Conservation (phyloP, 2,329 filamentous ascomycete genomes). For the Pseudocercospora eumusae region DNA sequence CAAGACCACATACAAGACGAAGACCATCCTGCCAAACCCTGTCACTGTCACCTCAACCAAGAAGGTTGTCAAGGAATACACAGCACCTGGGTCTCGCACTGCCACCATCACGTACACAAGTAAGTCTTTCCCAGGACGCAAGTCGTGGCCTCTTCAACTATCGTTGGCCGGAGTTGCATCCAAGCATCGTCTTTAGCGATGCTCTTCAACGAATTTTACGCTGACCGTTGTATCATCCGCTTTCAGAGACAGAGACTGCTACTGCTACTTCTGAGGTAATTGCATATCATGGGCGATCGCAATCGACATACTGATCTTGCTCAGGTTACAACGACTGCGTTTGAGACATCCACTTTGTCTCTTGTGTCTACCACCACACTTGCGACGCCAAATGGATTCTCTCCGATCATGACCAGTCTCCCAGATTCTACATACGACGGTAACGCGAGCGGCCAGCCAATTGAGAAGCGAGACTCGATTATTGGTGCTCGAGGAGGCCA, state of each 20-base stretch:
- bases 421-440: not conserved
- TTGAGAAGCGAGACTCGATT: not conserved
- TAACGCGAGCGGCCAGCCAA: not conserved
- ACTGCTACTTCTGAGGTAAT: not conserved
- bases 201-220: not conserved
- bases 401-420: not conserved
- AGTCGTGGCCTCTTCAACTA: not conserved
- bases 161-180: not conserved
- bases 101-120: not conserved
- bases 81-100: not conserved
- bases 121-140: not conserved
- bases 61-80: not conserved
- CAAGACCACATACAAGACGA: not conserved
- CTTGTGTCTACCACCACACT: not conserved
- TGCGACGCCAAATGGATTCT: not conserved
- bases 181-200: not conserved
- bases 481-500: not conserved
- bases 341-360: not conserved
- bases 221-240: not conserved
- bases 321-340: not conserved
- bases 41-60: not conserved
- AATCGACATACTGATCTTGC: not conserved
- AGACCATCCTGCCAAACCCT: not conserved
- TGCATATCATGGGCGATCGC: not conserved
- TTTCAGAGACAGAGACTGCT: not conserved